Evolutionary conservation across 768 basidiomycete genomes (phyloP).

Genomic region (Termitomyces sp.): DNA sequence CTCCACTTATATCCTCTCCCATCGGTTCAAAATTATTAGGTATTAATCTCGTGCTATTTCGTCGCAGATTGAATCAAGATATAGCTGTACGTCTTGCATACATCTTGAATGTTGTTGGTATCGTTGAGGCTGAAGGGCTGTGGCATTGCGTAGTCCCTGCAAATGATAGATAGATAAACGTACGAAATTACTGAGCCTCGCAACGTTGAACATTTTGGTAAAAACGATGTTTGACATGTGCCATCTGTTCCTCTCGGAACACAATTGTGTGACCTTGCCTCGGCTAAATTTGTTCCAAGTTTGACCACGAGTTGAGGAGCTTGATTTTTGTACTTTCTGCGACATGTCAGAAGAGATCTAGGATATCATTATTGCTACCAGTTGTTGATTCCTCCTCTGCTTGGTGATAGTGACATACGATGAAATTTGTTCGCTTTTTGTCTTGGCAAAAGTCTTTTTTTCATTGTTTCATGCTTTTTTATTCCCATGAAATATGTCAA

Average conservation of each 20-base stretch:
- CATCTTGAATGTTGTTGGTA: neutral
- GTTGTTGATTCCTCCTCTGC: neutral
- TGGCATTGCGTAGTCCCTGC: neutral
- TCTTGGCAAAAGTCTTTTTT: too few relatives aligned
- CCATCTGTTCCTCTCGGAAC: neutral
- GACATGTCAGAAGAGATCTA: too few relatives aligned
- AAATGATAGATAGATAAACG: neutral
- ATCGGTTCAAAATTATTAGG: constrained; percentile 4
- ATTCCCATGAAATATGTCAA: too few relatives aligned
- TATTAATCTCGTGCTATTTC: constrained; percentile 7
- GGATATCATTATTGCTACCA: neutral
- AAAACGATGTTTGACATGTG: neutral
- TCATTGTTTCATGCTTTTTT: too few relatives aligned
- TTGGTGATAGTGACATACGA: neutral
- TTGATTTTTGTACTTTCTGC: too few relatives aligned
- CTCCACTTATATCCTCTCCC: neutral
- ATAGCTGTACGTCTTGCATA: constrained; percentile 5
- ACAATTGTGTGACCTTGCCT: too few relatives aligned
- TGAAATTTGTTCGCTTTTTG: too few relatives aligned
- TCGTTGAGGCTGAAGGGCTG: neutral
- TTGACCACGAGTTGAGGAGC: neutral
- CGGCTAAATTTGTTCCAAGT: neutral
- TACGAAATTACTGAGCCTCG: neutral
- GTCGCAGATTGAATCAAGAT: neutral
- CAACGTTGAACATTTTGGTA: neutral